These are phyloP conservation scores for Cyberlindnera lachancei DNA, from an alignment of 805 yeast species.

Conservation along the genomic window DNA sequence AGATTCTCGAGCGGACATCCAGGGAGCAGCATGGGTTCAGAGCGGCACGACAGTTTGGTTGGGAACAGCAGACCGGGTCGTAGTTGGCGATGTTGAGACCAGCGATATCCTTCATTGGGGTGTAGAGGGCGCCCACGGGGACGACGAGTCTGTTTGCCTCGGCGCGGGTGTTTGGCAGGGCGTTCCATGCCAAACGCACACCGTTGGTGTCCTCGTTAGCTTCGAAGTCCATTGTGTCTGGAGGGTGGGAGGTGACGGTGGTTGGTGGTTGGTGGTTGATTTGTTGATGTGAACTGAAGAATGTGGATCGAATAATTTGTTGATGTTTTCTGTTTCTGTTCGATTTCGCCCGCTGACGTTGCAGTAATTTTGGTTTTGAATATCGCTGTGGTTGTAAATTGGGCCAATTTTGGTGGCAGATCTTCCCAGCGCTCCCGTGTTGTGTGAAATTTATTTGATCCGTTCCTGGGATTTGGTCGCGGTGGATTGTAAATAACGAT, in stretches of 20 bases:
- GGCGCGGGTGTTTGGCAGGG: conserved; percentile 79
- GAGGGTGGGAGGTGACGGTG: too few relatives aligned
- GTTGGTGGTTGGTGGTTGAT: not conserved
- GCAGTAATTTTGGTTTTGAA: too few relatives aligned
- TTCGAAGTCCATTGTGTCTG: conserved; percentile 38
- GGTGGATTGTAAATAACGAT: too few relatives aligned
- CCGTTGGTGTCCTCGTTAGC: conserved; percentile 66
- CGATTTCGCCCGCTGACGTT: too few relatives aligned
- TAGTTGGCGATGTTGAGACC: conserved; percentile 73
- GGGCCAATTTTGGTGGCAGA: too few relatives aligned
- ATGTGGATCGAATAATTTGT: too few relatives aligned
- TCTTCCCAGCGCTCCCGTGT: too few relatives aligned
- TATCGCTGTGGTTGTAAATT: too few relatives aligned
- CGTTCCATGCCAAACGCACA: conserved; percentile 71
- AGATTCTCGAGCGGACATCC: conserved; percentile 64
- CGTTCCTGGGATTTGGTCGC: too few relatives aligned
- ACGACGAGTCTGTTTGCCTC: conserved; percentile 90
- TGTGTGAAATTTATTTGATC: too few relatives aligned
- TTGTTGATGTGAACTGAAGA: conserved; percentile 3
- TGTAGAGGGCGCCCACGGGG: conserved; percentile 89
- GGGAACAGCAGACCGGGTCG: conserved; percentile 78
- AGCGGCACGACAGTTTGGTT: conserved; percentile 71
- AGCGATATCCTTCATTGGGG: conserved; percentile 81
- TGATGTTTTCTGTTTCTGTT: too few relatives aligned
- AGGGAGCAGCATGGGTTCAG: conserved; percentile 82